phyloP scores from a whole-genome alignment of 768 basidiomycete species.

The Phaeotremella skinneri region DNA sequence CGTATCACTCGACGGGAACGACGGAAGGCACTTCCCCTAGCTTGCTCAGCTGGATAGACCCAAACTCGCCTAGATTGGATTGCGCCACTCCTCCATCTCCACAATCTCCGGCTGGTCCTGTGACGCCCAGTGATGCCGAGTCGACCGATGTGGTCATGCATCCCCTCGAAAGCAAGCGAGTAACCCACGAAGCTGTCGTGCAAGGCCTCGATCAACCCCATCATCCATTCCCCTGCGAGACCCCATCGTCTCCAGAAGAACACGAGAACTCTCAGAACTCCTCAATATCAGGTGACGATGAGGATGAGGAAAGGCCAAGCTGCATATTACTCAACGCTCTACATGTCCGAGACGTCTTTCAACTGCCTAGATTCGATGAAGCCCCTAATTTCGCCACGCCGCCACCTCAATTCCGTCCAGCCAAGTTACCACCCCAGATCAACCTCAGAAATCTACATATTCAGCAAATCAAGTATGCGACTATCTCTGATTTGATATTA shows the following conservation, averaged over 20 bases:
- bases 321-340: slow-evolving; percentile 42
- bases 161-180: slow-evolving; percentile 40
- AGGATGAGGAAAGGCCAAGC: slow-evolving; percentile 21
- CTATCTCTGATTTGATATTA: slow-evolving; percentile 50
- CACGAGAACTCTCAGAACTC: slow-evolving; percentile 15
- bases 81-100: not conserved
- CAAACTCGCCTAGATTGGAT: not conserved
- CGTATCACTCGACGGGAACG: slow-evolving; percentile 30
- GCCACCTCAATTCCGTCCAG: slow-evolving; percentile 29
- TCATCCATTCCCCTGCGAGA: slow-evolving; percentile 26
- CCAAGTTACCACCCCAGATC: slow-evolving; percentile 42
- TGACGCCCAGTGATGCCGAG: slow-evolving; percentile 8
- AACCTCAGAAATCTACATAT: slow-evolving; percentile 50
- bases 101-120: not conserved
- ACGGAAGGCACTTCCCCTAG: slow-evolving; percentile 37
- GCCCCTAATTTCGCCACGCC: not conserved
- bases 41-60: not conserved
- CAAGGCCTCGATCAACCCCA: slow-evolving; percentile 22
- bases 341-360: slow-evolving; percentile 42
- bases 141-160: slow-evolving; percentile 42
- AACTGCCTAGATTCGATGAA: slow-evolving; percentile 23
- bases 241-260: slow-evolving; percentile 2
- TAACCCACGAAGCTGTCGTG: slow-evolving; percentile 21
- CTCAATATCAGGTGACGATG: slow-evolving; percentile 7
- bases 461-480: slow-evolving; percentile 52